phyloP scores from a whole-genome alignment of 306 rosid genomes.

The Datisca glomerata region DNA sequence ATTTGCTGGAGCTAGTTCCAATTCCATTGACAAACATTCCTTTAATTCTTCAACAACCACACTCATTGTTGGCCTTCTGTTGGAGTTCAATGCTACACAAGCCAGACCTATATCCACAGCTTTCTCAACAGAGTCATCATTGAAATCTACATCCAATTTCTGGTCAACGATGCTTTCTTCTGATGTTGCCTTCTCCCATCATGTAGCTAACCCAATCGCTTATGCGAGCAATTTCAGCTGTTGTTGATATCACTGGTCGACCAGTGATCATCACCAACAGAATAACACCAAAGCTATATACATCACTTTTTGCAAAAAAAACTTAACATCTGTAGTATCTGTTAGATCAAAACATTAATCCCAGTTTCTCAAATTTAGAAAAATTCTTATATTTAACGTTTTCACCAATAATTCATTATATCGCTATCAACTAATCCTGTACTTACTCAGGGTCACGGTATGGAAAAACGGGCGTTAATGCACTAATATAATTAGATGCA shows the following conservation, averaged over 20 bases:
- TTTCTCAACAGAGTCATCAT: slow-evolving; percentile 9
- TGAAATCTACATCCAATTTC: slow-evolving; percentile 9
- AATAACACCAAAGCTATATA: slow-evolving; percentile 26
- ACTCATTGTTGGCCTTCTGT: slow-evolving; percentile 20
- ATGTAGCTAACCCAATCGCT: slow-evolving; percentile 15
- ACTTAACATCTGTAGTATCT: too few relatives aligned
- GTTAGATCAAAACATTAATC: too few relatives aligned
- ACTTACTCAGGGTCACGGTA: slow-evolving; percentile 39
- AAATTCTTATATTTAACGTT: too few relatives aligned
- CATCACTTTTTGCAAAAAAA: slow-evolving; percentile 19
- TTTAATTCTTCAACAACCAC: slow-evolving; percentile 9
- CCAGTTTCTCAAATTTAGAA: background rate
- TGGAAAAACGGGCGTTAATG: slow-evolving; percentile 22
- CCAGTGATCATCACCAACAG: slow-evolving; percentile 22
- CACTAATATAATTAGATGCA: slow-evolving; percentile 15
- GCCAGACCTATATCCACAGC: slow-evolving; percentile 14
- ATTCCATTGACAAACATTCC: slow-evolving; percentile 13
- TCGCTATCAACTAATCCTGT: too few relatives aligned
- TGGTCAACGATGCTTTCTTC: slow-evolving; percentile 16
- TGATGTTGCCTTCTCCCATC: slow-evolving; percentile 18
- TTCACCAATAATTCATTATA: too few relatives aligned
- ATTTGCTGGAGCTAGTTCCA: slow-evolving; percentile 2
- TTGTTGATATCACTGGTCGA: slow-evolving; percentile 5
- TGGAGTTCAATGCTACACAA: slow-evolving; percentile 7
- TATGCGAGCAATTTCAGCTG: background rate